Base-by-base conservation (phyloP, 1,284 basidiomycete genomes). In the Bjerkandera adusta region DNA sequence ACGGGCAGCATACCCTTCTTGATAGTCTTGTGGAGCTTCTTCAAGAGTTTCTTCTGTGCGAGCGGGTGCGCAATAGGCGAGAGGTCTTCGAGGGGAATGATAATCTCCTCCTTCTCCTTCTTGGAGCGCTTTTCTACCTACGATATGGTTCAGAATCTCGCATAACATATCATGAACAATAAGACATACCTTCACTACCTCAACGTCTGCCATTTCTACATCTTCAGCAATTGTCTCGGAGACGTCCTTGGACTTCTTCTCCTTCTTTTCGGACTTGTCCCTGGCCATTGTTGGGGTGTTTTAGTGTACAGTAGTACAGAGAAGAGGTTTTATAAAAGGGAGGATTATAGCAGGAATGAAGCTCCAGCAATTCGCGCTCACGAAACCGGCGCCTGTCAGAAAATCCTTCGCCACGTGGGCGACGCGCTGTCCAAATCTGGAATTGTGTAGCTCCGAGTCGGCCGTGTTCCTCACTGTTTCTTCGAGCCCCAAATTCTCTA, bases 11-110 rank as follows among this genome's bases (percentile, higher is more conserved):
- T 38, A 91, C 92, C 92, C 71, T 89, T 91, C 72, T 94, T 96
- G 57, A 96, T 89, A 2, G 89, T 88, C 68, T 92, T 94, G 71
- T 96, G 85, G 32, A 97, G 70, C 68, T 93, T 96, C 70, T 96
- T 97, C 43, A 86, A 68, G 22, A 97, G 76, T 71, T 97, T 97
- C 72, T 86, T 92, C 66, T 86, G 83, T 15, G 95, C 94, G 27
- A 97, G 73, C 10, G 94, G 94, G 53, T 85, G 83, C 5, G 94
- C 95, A 51, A 97, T 83, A 25, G 93, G 92, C 4, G 91, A 92
- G 35, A 97, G 77, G 53, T 93, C 89, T 53, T 91, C 91, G 2
- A 85, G 51, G 5, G 86, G 78, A 36, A 93, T 81, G n/a, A 73
- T 63, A 46, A 86, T 75, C 55, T 85, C 83, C 30, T 81, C 81